Evolutionary conservation across 495 filamentous ascomycete genomes (phyloP).

Genomic region (Aspergillus biplanus): DNA sequence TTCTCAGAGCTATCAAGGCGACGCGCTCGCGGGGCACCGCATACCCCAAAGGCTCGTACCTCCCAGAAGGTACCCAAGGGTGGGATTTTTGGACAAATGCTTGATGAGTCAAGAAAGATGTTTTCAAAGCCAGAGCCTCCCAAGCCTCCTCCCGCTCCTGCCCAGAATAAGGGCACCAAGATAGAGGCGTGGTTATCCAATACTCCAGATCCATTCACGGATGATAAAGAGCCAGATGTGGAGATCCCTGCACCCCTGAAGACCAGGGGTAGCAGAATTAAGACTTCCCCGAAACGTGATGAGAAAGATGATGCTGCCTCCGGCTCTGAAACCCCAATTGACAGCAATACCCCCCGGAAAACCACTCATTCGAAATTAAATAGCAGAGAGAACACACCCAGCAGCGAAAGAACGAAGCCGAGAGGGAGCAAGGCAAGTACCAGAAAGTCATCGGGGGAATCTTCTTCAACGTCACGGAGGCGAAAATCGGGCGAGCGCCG

Average conservation of each 20-base stretch:
- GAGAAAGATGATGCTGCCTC: slow-evolving; percentile 18
- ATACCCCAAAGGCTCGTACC: slow-evolving; percentile 18
- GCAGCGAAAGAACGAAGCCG: slow-evolving; percentile 16
- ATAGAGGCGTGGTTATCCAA: slow-evolving; percentile 79
- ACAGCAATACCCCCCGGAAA: slow-evolving; percentile 33
- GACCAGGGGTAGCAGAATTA: slow-evolving; percentile 37
- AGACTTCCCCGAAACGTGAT: slow-evolving; percentile 32
- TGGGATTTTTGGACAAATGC: slow-evolving; percentile 53
- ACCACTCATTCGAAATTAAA: slow-evolving; percentile 32
- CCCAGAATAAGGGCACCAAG: slow-evolving; percentile 50
- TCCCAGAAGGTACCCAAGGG: slow-evolving; percentile 46
- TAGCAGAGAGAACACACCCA: slow-evolving; percentile 27
- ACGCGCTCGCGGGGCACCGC: slow-evolving; percentile 37
- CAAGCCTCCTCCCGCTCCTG: slow-evolving; percentile 39
- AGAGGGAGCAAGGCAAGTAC: slow-evolving; percentile 17
- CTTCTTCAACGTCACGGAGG: slow-evolving; percentile 17
- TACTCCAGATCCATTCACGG: slow-evolving; percentile 74
- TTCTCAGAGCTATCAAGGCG: slow-evolving; percentile 49
- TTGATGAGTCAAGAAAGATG: slow-evolving; percentile 56
- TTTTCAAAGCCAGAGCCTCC: slow-evolving; percentile 57
- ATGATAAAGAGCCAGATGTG: slow-evolving; percentile 42
- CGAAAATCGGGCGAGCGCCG: slow-evolving; percentile 18
- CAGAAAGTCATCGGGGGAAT: slow-evolving; percentile 16
- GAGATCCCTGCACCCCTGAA: slow-evolving; percentile 53
- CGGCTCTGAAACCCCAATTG: slow-evolving; percentile 29